phyloP scores from a whole-genome alignment of 306 rosid species.

The Pterocarpus macrocarpus region DNA sequence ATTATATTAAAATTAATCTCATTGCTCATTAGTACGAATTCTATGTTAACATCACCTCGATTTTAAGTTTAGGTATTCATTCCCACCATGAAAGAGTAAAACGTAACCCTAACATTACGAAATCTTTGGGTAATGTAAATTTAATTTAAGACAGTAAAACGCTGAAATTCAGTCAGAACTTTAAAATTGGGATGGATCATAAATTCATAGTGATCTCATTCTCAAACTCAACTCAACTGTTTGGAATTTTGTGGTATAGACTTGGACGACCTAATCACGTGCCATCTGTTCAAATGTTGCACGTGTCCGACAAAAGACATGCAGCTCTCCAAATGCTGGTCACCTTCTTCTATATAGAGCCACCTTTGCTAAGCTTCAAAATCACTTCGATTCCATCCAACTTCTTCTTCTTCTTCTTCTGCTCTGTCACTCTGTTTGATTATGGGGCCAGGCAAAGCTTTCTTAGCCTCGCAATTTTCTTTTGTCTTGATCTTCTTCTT shows the following conservation, averaged over 20 bases:
- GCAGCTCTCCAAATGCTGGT: slow-evolving; percentile 37
- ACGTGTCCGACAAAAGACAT: slow-evolving; percentile 70
- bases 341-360: slow-evolving; percentile 48
- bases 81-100: no score
- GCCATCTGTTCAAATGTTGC: slow-evolving; percentile 57
- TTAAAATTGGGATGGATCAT: background rate
- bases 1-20: no score
- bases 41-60: no score
- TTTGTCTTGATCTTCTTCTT: slow-evolving; percentile 43
- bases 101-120: no score
- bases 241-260: slow-evolving; percentile 26
- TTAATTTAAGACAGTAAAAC: no score
- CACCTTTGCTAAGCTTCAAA: slow-evolving; percentile 32
- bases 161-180: no score
- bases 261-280: slow-evolving; percentile 32
- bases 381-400: slow-evolving; percentile 20
- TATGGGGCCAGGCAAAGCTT: slow-evolving; percentile 40
- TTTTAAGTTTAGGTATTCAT: no score
- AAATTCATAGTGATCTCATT: slow-evolving; percentile 39
- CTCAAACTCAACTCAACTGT: background rate
- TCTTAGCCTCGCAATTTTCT: slow-evolving; percentile 36
- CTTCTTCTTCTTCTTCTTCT: background rate
- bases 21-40: no score
- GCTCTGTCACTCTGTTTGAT: background rate
- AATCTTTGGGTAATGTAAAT: no score